These are phyloP conservation scores for Catunica adiposa DNA, from an alignment of 2,329 filamentous ascomycete genomes.

Conservation along the genomic window DNA sequence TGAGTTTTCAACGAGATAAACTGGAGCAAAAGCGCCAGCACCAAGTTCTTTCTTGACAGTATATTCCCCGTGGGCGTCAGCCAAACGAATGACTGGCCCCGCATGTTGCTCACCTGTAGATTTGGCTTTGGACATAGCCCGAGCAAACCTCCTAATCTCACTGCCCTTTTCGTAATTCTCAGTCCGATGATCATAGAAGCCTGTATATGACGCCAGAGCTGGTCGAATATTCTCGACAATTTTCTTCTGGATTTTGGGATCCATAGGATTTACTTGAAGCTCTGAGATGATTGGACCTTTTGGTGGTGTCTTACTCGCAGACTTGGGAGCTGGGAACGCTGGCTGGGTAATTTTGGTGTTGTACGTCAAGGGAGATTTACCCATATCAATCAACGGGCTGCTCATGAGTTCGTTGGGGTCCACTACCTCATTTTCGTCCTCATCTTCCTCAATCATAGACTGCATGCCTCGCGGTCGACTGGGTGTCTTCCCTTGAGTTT, in stretches of 20 bases:
- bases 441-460: constrained; percentile 17
- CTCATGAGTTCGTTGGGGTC: constrained; percentile 25
- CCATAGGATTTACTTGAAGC: constrained; percentile 73
- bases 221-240: constrained; percentile 64
- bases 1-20: constrained; percentile 77
- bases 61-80: constrained; percentile 49
- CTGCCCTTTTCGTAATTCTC: constrained; percentile 47
- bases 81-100: constrained; percentile 50
- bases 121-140: constrained; percentile 43
- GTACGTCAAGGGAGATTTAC: constrained; percentile 29
- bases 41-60: constrained; percentile 73
- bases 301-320: constrained; percentile 15
- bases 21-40: constrained; percentile 84
- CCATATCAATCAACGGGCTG: constrained; percentile 56
- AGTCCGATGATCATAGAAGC: constrained; percentile 59
- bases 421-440: constrained; percentile 19
- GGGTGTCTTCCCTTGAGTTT: constrained; percentile 57
- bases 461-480: constrained; percentile 34
- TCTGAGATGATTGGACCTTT: constrained; percentile 69
- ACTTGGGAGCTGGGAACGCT: constrained; percentile 13
- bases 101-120: constrained; percentile 44
- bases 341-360: constrained; percentile 26
- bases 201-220: constrained; percentile 54
- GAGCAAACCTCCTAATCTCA: constrained; percentile 72
- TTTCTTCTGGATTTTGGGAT: constrained; percentile 53